phyloP scores from a whole-genome alignment of 139 green algal species.

The Gonium pectorale region DNA sequence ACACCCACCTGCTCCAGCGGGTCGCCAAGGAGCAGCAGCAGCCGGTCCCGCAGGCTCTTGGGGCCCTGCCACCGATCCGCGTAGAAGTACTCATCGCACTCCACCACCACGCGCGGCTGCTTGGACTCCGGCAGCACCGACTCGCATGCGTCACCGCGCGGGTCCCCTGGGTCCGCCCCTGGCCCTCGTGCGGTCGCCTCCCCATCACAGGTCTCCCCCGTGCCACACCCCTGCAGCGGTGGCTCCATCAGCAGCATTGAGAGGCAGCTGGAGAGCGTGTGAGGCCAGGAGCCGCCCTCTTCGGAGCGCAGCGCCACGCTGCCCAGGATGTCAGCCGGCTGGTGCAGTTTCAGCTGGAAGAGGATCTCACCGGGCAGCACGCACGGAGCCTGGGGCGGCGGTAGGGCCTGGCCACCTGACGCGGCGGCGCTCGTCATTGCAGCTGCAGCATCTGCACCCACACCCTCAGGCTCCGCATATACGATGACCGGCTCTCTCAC shows the following conservation, averaged over 20 bases:
- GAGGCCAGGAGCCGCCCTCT: slow-evolving; percentile 66
- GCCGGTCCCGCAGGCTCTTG: slow-evolving; percentile 34
- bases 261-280: slow-evolving; percentile 46
- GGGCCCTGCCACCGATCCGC: slow-evolving; percentile 66
- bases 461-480: neutral
- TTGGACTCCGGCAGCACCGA: neutral
- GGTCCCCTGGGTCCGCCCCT: too few species aligned
- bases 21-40: slow-evolving; percentile 72
- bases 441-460: neutral
- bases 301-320: slow-evolving; percentile 66
- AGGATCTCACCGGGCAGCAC: neutral
- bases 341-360: slow-evolving; percentile 61
- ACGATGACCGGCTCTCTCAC: slow-evolving; percentile 36
- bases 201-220: neutral
- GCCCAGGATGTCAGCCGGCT: slow-evolving; percentile 68
- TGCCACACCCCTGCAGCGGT: neutral
- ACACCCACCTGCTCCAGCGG: slow-evolving; percentile 71
- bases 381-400: neutral
- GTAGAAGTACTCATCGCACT: slow-evolving; percentile 63
- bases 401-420: neutral
- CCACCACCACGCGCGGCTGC: neutral
- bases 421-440: too few species aligned
- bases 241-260: slow-evolving; percentile 33
- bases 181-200: too few species aligned
- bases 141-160: too few species aligned